A percentile compares a stretch with the other conserved stretches of the same genome.
These are phyloP conservation scores for Botrytis galanthina DNA, from an alignment of 2,329 filamentous ascomycete species.

Conservation along the genomic window DNA sequence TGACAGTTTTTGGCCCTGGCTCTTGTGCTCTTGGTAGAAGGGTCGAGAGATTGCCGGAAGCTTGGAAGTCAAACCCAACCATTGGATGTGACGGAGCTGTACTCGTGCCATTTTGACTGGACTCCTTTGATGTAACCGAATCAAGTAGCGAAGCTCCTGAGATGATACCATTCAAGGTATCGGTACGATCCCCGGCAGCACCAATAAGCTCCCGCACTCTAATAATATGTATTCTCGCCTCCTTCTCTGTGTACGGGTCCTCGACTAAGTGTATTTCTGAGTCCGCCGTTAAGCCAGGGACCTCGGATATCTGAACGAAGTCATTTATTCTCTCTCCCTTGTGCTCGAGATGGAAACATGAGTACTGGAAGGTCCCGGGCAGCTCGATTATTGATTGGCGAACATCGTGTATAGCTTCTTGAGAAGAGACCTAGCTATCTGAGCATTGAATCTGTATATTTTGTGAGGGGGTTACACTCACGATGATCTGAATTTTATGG, in stretches of 20 bases:
- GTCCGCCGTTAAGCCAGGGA: conserved; percentile 72
- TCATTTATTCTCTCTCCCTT: conserved; percentile 89
- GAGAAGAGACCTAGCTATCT: conserved; percentile 69
- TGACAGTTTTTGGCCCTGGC: conserved; percentile 82
- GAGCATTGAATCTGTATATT: conserved; percentile 25
- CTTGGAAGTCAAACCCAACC: conserved; percentile 74
- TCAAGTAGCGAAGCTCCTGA: conserved; percentile 88
- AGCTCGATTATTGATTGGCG: conserved; percentile 94
- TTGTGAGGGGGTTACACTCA: conserved; percentile 45
- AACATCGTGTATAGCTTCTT: conserved; percentile 97
- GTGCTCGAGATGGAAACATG: conserved; percentile 96
- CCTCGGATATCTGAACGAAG: conserved; percentile 87
- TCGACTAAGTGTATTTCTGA: conserved; percentile 81
- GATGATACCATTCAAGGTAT: conserved; percentile 80
- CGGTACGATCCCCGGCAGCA: conserved; percentile 82
- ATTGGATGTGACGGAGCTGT: conserved; percentile 53
- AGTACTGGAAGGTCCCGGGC: conserved; percentile 91
- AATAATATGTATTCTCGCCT: conserved; percentile 91
- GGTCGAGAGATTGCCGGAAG: conserved; percentile 63
- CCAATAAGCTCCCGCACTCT: conserved; percentile 90
- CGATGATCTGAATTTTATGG: conserved; percentile 80
- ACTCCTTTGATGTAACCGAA: conserved; percentile 50
- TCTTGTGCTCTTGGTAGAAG: conserved; percentile 68
- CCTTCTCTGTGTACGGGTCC: conserved; percentile 97
- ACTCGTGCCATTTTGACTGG: conserved; percentile 40